Conservation (phyloP, 768 basidiomycete genomes). For the Gymnopilus dilepis region DNA sequence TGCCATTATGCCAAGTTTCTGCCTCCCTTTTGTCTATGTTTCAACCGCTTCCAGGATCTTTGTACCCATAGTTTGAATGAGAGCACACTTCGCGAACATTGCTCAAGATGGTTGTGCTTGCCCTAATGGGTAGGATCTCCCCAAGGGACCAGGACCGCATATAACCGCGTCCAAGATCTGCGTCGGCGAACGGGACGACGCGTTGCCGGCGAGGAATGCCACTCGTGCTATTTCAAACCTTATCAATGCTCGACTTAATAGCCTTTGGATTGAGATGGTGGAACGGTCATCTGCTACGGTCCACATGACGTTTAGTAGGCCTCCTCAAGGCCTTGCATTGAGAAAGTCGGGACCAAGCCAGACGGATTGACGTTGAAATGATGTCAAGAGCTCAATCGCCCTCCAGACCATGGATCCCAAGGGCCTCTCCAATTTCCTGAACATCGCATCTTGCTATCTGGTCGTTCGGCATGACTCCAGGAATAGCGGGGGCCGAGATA, state of each 20-base stretch:
- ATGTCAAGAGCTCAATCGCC: neutral
- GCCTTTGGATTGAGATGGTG: neutral
- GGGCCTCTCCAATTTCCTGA: too few species aligned
- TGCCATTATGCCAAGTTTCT: neutral
- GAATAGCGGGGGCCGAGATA: conserved; percentile 11
- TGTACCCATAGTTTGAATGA: neutral
- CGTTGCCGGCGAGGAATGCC: neutral
- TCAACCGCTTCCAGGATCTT: too few species aligned
- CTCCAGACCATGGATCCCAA: too few species aligned
- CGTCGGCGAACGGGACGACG: neutral
- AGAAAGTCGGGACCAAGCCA: neutral
- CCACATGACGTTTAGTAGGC: neutral
- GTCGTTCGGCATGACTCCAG: too few species aligned
- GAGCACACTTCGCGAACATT: neutral
- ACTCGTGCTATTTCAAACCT: neutral
- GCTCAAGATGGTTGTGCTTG: neutral
- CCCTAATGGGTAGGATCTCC: neutral
- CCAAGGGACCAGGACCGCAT: neutral
- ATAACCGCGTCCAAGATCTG: neutral
- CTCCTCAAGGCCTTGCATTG: too few species aligned
- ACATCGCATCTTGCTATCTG: too few species aligned
- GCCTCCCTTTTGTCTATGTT: too few species aligned
- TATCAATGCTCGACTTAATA: neutral
- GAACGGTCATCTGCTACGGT: conserved; percentile 1
- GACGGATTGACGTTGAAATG: neutral